A percentile compares a stretch with the other conserved stretches of the same genome.
phyloP scores from a whole-genome alignment of 805 yeast genomes.

The Teunomyces aglyptinius region DNA sequence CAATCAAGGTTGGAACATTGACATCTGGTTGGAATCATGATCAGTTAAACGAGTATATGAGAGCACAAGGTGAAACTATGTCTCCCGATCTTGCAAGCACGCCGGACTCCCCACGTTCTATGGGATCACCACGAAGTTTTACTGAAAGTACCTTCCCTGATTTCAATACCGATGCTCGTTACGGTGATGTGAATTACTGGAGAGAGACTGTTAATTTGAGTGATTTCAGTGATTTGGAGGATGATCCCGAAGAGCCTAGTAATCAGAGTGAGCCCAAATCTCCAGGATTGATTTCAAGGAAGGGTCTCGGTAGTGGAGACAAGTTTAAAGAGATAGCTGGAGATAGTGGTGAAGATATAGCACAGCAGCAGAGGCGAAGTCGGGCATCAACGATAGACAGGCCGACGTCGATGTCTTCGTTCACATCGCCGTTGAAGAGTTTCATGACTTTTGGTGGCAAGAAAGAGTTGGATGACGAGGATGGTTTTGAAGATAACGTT shows the following conservation, averaged over 20 bases:
- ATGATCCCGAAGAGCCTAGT: not conserved
- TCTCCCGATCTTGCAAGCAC: not conserved
- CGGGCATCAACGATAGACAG: constrained; percentile 18
- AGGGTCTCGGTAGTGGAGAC: not conserved
- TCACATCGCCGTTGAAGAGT: constrained; percentile 40
- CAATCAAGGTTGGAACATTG: constrained; percentile 41
- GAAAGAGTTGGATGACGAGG: constrained; percentile 24
- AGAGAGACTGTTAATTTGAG: constrained; percentile 72
- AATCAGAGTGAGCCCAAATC: constrained; percentile 2
- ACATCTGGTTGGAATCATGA: constrained; percentile 34
- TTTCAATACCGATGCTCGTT: constrained; percentile 54
- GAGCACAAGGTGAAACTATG: constrained; percentile 13
- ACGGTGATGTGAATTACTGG: constrained; percentile 91
- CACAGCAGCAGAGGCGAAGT: constrained; percentile 4
- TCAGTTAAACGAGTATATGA: constrained; percentile 35
- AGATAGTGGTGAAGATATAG: not conserved
- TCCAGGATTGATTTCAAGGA: constrained; percentile 16
- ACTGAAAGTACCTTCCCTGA: constrained; percentile 19
- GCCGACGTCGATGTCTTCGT: constrained; percentile 34
- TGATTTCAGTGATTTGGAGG: constrained; percentile 46
- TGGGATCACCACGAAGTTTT: constrained; percentile 14
- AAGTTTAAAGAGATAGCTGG: not conserved
- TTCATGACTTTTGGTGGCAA: constrained; percentile 38
- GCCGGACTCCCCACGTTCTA: not conserved
- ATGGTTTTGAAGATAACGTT: constrained; percentile 18